Evolutionary conservation across 352 stramenopile species (phyloP), one percentile per base, ranked within the genome.

Genomic region (Phytophthora tubulina): DNA sequence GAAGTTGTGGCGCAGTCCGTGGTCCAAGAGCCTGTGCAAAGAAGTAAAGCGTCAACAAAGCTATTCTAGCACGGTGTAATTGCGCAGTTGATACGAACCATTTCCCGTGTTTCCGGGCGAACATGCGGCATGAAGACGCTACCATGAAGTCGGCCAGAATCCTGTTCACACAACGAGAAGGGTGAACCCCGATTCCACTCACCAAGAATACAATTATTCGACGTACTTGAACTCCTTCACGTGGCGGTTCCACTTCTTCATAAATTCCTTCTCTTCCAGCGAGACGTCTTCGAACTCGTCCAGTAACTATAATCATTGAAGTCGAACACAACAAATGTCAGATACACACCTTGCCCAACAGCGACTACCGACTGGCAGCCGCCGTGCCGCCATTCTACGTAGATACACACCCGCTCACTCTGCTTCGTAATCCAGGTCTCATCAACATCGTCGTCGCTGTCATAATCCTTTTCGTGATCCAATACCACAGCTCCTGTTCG

Each of bases 221-320:
- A 65, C 57, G 15, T 60, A 94, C 86, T 79, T 87, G 63, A 91
- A 86, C 51, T 92, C 79, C 63, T 93, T 92, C 21, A 93, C 81
- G 55, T 95, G 88, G 49, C 88, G 88, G 71, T 96, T 96, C 90
- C 90, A 96, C 70, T 91, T 93, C 76, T 96, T 96, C 90, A 96
- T 96, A 59, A 96, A 94, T 55, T 94, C 87, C 55, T 96, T 96
- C 56, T 96, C 89, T 67, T 96, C 89, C 33, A 95, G 65, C 32
- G 90, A 84, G 1, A 97, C 90, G 48, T 97, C 90, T 64, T 97
- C 88, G 55, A 96, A 97, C 60, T 97, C 90, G 57, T 97, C 87
- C 30, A 97, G 59, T 63, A 97, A 82, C 84, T 91, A 51, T 8
- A 1, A 70, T 52, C 1, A 57, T 57, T 17, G 36, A 38, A 68